Percentiles rank a stretch among this genome's conserved stretches.
Evolutionary conservation across 2,329 filamentous ascomycete genomes (phyloP).

Genomic region (Talaromyces verruculosus): DNA sequence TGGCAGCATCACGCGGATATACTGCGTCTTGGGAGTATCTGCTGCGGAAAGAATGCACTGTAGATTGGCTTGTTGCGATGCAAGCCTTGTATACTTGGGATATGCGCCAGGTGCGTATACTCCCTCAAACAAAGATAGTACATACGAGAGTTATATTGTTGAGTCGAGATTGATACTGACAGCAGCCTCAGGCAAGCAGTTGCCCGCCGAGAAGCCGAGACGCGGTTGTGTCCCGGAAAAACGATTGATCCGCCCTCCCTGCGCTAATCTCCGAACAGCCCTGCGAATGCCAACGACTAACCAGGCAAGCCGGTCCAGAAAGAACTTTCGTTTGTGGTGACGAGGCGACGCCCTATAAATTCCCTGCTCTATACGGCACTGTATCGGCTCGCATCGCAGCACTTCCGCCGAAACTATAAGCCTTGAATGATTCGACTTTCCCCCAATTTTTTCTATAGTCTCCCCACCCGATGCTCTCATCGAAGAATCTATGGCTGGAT

Average conservation of each 20-base stretch:
- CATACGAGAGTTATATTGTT: slow-evolving; percentile 3
- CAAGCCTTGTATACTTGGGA: slow-evolving; percentile 14
- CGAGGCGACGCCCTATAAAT: slow-evolving; percentile 13
- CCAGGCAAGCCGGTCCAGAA: slow-evolving; percentile 9
- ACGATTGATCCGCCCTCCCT: slow-evolving; percentile 17
- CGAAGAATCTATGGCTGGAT: slow-evolving; percentile 50
- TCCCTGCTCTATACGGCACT: background rate
- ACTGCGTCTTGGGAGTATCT: slow-evolving; percentile 2
- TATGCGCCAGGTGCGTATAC: slow-evolving; percentile 24
- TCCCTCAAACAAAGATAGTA: slow-evolving; percentile 5
- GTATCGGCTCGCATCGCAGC: background rate
- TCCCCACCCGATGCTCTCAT: slow-evolving; percentile 42
- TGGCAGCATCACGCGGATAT: slow-evolving; percentile 8
- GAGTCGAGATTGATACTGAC: slow-evolving; percentile 2
- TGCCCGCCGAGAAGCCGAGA: background rate
- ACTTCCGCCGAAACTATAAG: background rate
- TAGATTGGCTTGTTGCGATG: slow-evolving; percentile 14
- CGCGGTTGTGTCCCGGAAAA: slow-evolving; percentile 17
- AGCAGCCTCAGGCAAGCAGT: slow-evolving; percentile 4
- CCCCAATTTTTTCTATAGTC: slow-evolving; percentile 4
- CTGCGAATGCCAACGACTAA: slow-evolving; percentile 14
- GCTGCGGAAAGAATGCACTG: slow-evolving; percentile 10
- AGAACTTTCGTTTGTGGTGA: slow-evolving; percentile 7
- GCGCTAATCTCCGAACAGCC: slow-evolving; percentile 20
- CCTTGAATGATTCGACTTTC: background rate